Base-by-base conservation (phyloP, 2,329 filamentous ascomycete species). In the Monosporascus sp. region DNA sequence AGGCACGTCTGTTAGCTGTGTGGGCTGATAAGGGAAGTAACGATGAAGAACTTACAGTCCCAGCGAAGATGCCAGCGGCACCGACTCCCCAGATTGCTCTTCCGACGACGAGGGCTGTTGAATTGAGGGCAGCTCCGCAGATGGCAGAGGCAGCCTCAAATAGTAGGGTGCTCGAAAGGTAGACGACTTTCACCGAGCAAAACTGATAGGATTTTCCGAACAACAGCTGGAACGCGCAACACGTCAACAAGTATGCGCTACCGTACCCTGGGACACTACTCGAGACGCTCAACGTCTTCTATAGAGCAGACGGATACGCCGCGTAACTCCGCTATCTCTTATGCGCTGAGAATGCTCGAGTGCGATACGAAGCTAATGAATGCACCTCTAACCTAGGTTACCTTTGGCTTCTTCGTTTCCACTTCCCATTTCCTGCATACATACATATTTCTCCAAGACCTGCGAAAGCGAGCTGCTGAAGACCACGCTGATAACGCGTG, bases 261-360 rank as follows among this genome's bases (percentile, higher is more conserved):
- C 61, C 62, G 50, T 66, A 67, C 44, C 67, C 72, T 83, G 49
- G 75, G 81, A 48, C 67, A 78, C 52, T 75, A 78, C 51, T 68
- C 70, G 0, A 66, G 25, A 15, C n/a, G 37, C 37, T 18, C 5
- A 2, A 15, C 5, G 37, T 2, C 37, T n/a, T 15, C 37, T 2
- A 39, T 8, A 15, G 37, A 57, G 0, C 63, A 65, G 25, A 67
- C 65, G 0, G 68, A 71, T 0, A 48, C 51, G 1, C 55, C 64
- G 20, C 65, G 64, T 8, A 63, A 72, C 44, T 49, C 54, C 0
- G 68, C 67, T 2, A 53, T 73, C 0, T 54, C 52, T 0, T 39
- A 67, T 34, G 70, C 72, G 0, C 48, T 74, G 0, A 24, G 49
- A 1, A 68, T 71, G 62, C 60, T 76, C 0, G 65, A 73, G 38